Evolutionary conservation across 2,329 filamentous ascomycete genomes (phyloP), one percentile per base, ranked within the genome.

Genomic region (Alternaria gansuensis): DNA sequence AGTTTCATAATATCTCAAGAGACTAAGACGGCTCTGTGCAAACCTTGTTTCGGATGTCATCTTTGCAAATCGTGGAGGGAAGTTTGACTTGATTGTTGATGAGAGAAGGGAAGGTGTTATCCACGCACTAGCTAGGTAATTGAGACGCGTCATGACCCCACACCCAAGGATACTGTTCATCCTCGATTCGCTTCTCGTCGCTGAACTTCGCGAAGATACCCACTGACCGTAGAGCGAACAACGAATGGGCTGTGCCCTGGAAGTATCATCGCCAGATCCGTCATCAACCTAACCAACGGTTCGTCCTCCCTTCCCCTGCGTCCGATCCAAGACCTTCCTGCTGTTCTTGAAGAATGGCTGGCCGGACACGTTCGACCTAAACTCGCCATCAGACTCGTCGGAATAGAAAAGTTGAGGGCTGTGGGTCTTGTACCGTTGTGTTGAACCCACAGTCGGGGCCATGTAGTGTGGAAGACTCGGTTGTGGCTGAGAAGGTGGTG

Each of bases 71-170:
- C 8, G 3, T 48, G 44, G 36, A 5, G 24, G 43, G 41, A 43
- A 28, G 26, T 23, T 28, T 29, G 23, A 33, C 14, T 34, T 26
- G 29, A 48, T 48, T 6, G 21, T 24, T 24, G 5, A 34, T 3
- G 31, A 48, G 28, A 21, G 13, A 43, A 31, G 31, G 11, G 13
- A 31, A 31, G 49, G 24, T 28, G 17, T 21, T 21, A 29, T 14
- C 49, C 43, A 52, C 11, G 21, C 31, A 48, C 44, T 48, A 36
- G 28, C 51, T 26, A n/a, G n/a, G n/a, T n/a, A 28, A 45, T 59
- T 9, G 17, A 54, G 57, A 44, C 53, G 53, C 57, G 53, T 60
- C 57, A 60, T 46, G 36, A 26, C 57, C 41, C 57, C 57, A 51
- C 57, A 48, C 14, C 24, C 43, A 31, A 5, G 34, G 11, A 41